These are phyloP conservation scores for Gautieria morchelliformis DNA, from an alignment of 768 basidiomycete genomes.

Conservation along the genomic window DNA sequence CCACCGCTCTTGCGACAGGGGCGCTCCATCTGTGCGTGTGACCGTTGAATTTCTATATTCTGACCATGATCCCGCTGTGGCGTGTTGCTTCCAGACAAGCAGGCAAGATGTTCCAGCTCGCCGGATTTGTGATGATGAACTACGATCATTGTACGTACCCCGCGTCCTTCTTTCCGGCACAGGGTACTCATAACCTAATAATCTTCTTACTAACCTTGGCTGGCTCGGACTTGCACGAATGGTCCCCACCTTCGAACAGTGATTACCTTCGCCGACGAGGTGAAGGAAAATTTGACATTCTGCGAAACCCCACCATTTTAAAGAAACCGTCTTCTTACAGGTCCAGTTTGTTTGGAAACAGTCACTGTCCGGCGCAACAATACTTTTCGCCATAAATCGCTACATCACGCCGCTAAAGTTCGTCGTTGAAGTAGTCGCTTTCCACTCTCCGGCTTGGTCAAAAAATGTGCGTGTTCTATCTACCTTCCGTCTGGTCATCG, in stretches of 20 bases:
- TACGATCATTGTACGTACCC: not conserved
- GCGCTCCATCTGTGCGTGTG: too few relatives aligned
- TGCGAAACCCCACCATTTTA: not conserved
- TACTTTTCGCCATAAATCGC: conserved; percentile 6
- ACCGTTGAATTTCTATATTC: too few relatives aligned
- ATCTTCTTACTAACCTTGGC: not conserved
- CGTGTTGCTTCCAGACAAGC: not conserved
- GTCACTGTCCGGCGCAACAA: not conserved
- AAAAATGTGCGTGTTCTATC: not conserved
- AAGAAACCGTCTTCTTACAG: not conserved
- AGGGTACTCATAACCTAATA: not conserved
- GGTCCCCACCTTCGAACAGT: not conserved
- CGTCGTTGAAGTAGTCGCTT: conserved; percentile 3
- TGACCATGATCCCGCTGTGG: too few relatives aligned
- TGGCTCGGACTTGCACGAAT: too few relatives aligned
- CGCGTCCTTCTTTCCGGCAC: not conserved
- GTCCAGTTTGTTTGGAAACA: conserved; percentile 6
- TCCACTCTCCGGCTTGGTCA: conserved; percentile 2
- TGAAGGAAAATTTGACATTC: not conserved
- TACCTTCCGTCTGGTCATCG: too few relatives aligned
- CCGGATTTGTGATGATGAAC: not conserved
- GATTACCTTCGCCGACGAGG: not conserved
- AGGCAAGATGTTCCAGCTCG: not conserved
- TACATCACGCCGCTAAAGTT: conserved; percentile 2
- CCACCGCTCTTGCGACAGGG: too few relatives aligned